Base-by-base conservation (phyloP, 805 yeast species). In the Schwanniomyces sp. region DNA sequence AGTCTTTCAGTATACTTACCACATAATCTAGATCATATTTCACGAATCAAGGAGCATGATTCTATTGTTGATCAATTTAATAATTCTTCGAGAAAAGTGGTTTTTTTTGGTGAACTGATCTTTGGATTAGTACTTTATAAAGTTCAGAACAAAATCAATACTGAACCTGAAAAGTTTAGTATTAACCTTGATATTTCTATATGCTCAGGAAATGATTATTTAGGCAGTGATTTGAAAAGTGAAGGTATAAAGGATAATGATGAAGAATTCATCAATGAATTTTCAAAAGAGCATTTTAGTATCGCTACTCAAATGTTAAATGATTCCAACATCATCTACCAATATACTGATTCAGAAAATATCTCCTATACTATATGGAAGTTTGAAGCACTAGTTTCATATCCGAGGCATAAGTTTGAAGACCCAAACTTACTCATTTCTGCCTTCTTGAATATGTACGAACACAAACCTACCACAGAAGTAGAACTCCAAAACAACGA, bases 41-140 rank as follows among this genome's bases (percentile, higher is more conserved):
- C 17, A n/a, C 32, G 30, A 10, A n/a, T 21, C 9, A 18, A 11
- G 24, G 16, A 39, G 7, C 27, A 43, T 34, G 44, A 25, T 11
- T 37, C 40, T 28, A 34, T 43, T 28, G 34, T 47, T 21, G 28
- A 27, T 14, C 44, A 28, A 25, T 12, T 32, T 9, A 34, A 40
- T 16, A 16, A 42, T 1, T 40, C 43, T 25, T 32, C 40, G 25
- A 49, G 66, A 38, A 36, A 32, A n/a, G 47, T 64, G 17, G 55
- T 63, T 17, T 70, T 67, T 45, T 66, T 61, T 48, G 72, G 68
- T 44, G 75, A 70, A 45, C 40, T 51, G 3, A 52, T 67, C 27
- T 43, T 47, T 10, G 73, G 69, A 1, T 69, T 59, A 48, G 44
- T 69, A 21, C 43, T 65, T 25, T 58, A 54, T 46, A 47, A 57